Evolutionary conservation across 331 rosid species (phyloP).

Genomic region (Rhamnella rubrinervis): DNA sequence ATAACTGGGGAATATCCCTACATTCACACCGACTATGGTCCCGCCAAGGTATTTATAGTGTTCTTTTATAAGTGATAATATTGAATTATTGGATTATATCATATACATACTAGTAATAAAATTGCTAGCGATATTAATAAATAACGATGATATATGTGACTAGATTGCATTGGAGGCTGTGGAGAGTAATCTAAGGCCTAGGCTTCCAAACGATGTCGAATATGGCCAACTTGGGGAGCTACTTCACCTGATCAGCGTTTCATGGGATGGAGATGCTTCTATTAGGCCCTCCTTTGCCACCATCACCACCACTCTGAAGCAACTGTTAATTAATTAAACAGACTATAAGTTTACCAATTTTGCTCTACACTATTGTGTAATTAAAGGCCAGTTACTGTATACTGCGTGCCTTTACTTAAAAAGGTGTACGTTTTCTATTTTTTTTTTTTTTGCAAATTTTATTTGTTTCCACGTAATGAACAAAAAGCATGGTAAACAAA

Average conservation of each 20-base stretch:
- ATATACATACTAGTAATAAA: not conserved
- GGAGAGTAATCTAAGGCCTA: conserved; percentile 61
- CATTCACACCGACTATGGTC: conserved; percentile 55
- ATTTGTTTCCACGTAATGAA: too few species aligned
- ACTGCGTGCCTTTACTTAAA: too few species aligned
- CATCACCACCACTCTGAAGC: conserved; percentile 36
- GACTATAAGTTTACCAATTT: not conserved
- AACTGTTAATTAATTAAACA: conserved; percentile 5
- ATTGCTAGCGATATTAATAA: not conserved
- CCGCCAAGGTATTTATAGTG: conserved; percentile 51
- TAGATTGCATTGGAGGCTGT: conserved; percentile 84
- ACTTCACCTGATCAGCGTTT: conserved; percentile 38
- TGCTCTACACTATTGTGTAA: too few species aligned
- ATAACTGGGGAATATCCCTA: conserved; percentile 58
- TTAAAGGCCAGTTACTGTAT: too few species aligned
- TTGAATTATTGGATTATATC: not conserved
- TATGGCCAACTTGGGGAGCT: conserved; percentile 44
- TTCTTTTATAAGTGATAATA: not conserved
- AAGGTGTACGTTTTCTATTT: too few species aligned
- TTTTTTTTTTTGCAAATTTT: too few species aligned
- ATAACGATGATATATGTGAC: not conserved
- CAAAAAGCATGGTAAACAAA: too few species aligned
- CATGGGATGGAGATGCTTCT: conserved; percentile 57
- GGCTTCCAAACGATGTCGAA: conserved; percentile 40
- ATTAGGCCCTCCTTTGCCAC: conserved; percentile 58